Conservation (phyloP, 176 grass and related monocot genomes). For the Zea luxurians region DNA sequence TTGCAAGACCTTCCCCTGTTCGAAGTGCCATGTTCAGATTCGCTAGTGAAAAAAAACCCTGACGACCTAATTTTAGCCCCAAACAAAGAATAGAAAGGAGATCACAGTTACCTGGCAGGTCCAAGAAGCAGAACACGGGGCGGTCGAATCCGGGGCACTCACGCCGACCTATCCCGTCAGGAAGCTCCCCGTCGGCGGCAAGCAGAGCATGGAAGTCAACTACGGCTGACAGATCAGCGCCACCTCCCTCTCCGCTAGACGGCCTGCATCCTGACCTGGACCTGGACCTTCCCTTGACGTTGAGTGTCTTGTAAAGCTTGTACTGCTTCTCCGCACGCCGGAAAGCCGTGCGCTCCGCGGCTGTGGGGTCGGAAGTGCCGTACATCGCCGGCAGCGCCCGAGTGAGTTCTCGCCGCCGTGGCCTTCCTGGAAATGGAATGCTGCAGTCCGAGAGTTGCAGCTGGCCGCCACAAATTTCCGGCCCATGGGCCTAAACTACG, state of each 20-base stretch:
- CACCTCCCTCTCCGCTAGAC: neutral
- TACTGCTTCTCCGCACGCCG: conserved; percentile 78
- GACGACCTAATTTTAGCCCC: neutral
- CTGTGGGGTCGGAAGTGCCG: conserved; percentile 34
- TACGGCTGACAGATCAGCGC: conserved; percentile 42
- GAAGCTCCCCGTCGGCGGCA: conserved; percentile 29
- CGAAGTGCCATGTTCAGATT: neutral
- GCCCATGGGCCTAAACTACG: no score
- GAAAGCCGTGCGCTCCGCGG: conserved; percentile 73
- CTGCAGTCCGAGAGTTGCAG: no score
- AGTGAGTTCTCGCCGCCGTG: no score
- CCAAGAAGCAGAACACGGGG: conserved; percentile 68
- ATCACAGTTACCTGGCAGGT: conserved; percentile 41
- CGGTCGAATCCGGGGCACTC: conserved; percentile 51
- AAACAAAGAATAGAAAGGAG: neutral
- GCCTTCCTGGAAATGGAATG: no score
- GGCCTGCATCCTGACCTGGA: conserved; percentile 10
- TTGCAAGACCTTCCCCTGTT: neutral
- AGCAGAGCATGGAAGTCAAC: conserved; percentile 61
- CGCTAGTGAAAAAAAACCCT: neutral
- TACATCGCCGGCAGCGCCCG: conserved; percentile 51
- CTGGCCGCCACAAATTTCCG: no score
- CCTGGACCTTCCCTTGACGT: conserved; percentile 51
- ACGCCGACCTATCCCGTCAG: conserved; percentile 38
- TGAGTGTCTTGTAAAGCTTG: conserved; percentile 72